These are phyloP conservation scores for Naegleria fowleri DNA, from an alignment of 208 protist genomes.

Conservation along the genomic window DNA sequence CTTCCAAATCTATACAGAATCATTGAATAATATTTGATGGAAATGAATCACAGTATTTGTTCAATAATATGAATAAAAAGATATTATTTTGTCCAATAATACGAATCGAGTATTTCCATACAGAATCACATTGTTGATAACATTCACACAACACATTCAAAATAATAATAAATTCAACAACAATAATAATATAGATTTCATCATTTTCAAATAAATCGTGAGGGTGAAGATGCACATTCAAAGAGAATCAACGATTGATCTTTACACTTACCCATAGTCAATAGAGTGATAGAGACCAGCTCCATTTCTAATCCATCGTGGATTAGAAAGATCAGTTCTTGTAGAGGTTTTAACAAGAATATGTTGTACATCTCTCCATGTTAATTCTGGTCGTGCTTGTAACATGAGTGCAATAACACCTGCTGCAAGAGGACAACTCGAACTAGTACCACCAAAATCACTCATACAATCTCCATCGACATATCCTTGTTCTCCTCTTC, in stretches of 20 bases:
- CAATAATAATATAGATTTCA: too few species aligned
- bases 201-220: too few species aligned
- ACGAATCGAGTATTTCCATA: too few species aligned
- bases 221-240: too few species aligned
- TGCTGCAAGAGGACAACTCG: background rate
- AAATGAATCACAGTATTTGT: too few species aligned
- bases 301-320: constrained; percentile 34
- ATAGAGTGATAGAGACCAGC: background rate
- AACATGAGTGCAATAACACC: constrained; percentile 26
- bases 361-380: constrained; percentile 46
- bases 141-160: too few species aligned
- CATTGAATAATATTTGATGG: too few species aligned
- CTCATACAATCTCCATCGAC: background rate
- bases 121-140: too few species aligned
- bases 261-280: background rate
- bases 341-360: constrained; percentile 21
- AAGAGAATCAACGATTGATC: too few species aligned
- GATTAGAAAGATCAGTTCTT: background rate
- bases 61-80: too few species aligned
- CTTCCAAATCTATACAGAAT: background rate
- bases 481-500: background rate
- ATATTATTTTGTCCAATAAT: too few species aligned
- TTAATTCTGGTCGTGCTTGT: constrained; percentile 38
- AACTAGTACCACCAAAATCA: background rate
- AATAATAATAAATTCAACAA: too few species aligned